phyloP scores from a whole-genome alignment of 2,329 filamentous ascomycete species.

The Claviceps sp. region DNA sequence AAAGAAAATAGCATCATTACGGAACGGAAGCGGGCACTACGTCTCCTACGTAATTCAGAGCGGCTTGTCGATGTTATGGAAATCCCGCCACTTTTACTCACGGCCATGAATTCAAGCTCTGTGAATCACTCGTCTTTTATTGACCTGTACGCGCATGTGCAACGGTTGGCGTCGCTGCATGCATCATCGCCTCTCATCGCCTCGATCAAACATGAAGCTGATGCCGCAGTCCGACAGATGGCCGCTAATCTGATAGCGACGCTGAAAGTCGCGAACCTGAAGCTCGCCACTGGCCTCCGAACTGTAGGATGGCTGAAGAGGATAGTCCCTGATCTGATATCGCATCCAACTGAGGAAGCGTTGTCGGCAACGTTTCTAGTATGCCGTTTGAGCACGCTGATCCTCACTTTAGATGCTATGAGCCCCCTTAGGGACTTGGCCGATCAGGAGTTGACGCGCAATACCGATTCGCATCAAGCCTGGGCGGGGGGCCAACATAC shows the following conservation, averaged over 20 bases:
- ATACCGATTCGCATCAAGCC: conserved; percentile 26
- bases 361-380: conserved; percentile 78
- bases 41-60: conserved; percentile 77
- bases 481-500: conserved; percentile 78
- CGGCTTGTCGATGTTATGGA: conserved; percentile 84
- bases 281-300: conserved; percentile 79
- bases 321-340: conserved; percentile 61
- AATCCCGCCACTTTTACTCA: conserved; percentile 71
- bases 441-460: conserved; percentile 59
- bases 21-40: conserved; percentile 62
- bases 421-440: conserved; percentile 78
- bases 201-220: conserved; percentile 63
- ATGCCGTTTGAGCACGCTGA: conserved; percentile 68
- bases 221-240: conserved; percentile 79
- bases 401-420: conserved; percentile 67
- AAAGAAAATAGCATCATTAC: conserved; percentile 57
- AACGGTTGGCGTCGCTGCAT: conserved; percentile 70
- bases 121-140: conserved; percentile 79
- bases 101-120: conserved; percentile 52
- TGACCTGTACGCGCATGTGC: conserved; percentile 88
- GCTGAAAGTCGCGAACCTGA: conserved; percentile 64
- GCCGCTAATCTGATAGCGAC: conserved; percentile 69
- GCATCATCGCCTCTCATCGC: conserved; percentile 62
- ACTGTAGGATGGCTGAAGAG: conserved; percentile 85
- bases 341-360: conserved; percentile 41